These are phyloP conservation scores for Alnus glutinosa DNA, from an alignment of 306 rosid species.

Conservation along the genomic window DNA sequence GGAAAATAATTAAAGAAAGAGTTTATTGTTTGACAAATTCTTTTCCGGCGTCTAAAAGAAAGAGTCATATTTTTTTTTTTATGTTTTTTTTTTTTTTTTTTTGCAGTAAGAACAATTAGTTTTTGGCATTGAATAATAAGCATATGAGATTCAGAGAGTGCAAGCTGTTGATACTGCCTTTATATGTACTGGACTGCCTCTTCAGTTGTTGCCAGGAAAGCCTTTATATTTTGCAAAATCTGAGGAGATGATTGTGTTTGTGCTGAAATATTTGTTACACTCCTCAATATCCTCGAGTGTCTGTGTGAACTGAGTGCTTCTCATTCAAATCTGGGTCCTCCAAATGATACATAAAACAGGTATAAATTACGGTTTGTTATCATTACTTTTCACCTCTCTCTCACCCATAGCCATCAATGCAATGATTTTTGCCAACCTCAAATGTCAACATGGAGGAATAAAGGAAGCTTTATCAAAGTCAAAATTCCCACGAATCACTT, in stretches of 20 bases:
- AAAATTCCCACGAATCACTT: conserved; percentile 31
- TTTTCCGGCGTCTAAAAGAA: background rate
- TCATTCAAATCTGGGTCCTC: conserved; percentile 9
- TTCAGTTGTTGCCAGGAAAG: conserved; percentile 26
- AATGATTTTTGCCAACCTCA: conserved; percentile 42
- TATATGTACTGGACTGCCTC: background rate
- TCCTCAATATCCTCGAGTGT: background rate
- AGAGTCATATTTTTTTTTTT: background rate
- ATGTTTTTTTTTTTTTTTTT: no score
- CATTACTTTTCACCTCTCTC: background rate
- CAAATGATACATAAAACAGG: background rate
- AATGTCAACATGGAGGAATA: conserved; percentile 37
- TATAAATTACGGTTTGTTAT: background rate
- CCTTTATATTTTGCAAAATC: no score
- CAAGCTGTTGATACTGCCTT: background rate
- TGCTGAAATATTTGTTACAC: no score
- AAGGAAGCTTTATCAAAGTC: conserved; percentile 25
- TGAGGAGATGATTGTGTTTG: no score
- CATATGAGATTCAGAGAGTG: background rate
- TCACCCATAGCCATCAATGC: conserved; percentile 11
- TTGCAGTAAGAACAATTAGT: background rate
- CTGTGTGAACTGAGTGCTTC: background rate
- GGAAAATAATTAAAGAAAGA: background rate
- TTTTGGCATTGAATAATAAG: background rate
- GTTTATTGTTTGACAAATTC: no score